These are phyloP conservation scores for Penicillium atrosanguineum DNA, from an alignment of 495 filamentous ascomycete species.

Conservation along the genomic window DNA sequence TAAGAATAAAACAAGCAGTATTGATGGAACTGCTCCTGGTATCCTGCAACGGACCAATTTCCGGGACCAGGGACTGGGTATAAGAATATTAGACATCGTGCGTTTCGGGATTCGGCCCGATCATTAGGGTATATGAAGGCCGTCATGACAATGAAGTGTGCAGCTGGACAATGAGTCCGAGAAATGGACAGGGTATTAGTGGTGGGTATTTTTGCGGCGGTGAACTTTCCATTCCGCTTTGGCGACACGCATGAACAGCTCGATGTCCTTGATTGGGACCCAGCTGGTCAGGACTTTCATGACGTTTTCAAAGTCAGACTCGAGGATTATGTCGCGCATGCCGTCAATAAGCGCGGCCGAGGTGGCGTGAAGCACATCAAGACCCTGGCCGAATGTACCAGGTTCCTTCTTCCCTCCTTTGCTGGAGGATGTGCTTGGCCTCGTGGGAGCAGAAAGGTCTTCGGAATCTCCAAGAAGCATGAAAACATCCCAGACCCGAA, in stretches of 20 bases:
- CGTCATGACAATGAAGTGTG: slow-evolving; percentile 14
- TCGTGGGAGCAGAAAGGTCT: slow-evolving; percentile 15
- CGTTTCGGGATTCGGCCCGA: slow-evolving; percentile 11
- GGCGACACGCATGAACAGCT: slow-evolving; percentile 92
- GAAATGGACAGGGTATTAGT: slow-evolving; percentile 1
- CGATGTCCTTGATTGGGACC: slow-evolving; percentile 93
- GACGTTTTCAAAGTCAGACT: slow-evolving; percentile 93
- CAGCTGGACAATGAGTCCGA: neutral
- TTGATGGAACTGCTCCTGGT: neutral
- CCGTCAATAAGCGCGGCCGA: slow-evolving; percentile 90
- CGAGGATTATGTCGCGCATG: slow-evolving; percentile 84
- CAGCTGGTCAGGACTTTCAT: slow-evolving; percentile 98
- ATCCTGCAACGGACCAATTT: slow-evolving; percentile 4
- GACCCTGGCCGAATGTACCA: slow-evolving; percentile 58
- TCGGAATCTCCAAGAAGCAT: slow-evolving; percentile 86
- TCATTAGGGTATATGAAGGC: slow-evolving; percentile 29
- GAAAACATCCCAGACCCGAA: slow-evolving; percentile 99
- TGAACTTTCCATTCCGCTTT: slow-evolving; percentile 85
- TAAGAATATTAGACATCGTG: slow-evolving; percentile 23
- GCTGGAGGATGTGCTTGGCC: slow-evolving; percentile 34
- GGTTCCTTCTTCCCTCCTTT: slow-evolving; percentile 41
- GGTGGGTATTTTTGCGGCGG: slow-evolving; percentile 44
- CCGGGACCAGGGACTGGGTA: slow-evolving; percentile 13
- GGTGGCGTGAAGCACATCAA: slow-evolving; percentile 89
- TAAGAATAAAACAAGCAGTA: slow-evolving; percentile 2